Conservation (phyloP, 345 rosid genomes). For the Eucalyptus microcorys region DNA sequence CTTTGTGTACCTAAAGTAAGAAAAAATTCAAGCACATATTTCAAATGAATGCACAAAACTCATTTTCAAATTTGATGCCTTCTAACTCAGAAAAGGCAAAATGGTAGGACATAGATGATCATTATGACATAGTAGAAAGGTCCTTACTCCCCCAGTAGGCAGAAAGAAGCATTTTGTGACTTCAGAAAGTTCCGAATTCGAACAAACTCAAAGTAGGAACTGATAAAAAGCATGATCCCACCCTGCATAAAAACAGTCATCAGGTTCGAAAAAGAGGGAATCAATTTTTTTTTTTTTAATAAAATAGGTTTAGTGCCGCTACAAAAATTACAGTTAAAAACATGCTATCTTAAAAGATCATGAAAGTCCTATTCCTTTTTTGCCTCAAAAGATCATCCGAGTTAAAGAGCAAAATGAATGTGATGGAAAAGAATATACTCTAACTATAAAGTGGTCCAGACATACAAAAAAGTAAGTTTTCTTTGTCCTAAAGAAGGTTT, state of each 20-base stretch:
- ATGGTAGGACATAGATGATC: neutral
- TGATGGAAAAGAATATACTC: neutral
- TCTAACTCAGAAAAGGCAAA: neutral
- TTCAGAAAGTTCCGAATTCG: constrained; percentile 75
- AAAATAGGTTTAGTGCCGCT: neutral
- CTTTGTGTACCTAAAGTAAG: constrained; percentile 44
- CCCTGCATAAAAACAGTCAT: constrained; percentile 32
- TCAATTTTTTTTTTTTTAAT: neutral
- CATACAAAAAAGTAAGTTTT: neutral
- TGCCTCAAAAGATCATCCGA: neutral
- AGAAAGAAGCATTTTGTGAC: constrained; percentile 84
- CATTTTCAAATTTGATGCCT: neutral
- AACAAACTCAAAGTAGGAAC: constrained; percentile 84
- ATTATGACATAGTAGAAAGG: neutral
- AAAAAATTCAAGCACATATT: neutral
- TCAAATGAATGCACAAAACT: neutral
- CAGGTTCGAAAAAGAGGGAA: neutral
- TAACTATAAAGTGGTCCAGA: neutral
- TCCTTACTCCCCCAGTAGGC: constrained; percentile 82
- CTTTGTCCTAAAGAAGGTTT: neutral
- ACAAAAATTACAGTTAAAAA: neutral
- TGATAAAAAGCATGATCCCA: constrained; percentile 72
- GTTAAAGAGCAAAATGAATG: neutral
- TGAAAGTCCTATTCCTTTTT: neutral
- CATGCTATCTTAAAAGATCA: neutral